Evolutionary conservation across 208 protist genomes (phyloP), one percentile per base, ranked within the genome.

Genomic region (Crithidia brevicula): DNA sequence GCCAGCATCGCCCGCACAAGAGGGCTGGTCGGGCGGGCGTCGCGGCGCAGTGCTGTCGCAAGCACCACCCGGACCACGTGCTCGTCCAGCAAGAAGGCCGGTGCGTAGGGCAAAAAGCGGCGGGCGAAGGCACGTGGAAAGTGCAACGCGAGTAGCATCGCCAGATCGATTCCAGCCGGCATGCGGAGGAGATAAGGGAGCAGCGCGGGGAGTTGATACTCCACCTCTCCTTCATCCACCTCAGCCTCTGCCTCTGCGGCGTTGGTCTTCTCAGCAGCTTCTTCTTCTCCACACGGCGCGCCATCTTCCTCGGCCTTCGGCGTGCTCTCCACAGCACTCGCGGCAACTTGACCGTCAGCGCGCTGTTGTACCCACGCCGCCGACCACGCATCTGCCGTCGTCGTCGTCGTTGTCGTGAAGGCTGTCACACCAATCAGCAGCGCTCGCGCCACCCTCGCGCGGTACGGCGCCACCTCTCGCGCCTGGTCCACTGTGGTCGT

Each of bases 181-280:
- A 45, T 79, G 22, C 70, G 64, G 22, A 94, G 70, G 0, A 91
- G 65, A 52, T 94, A 94, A 0, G 89, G 89, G n/a, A 94, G 68
- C 50, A 92, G 68, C 28, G 83, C 70, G 2, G 83, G 83, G 13
- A 92, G 66, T 49, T 85, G 80, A 34, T 53, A 47, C 34, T 65
- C 61, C 9, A 52, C 61, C 4, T 74, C 54, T 1, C 9, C 69
- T 8, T 67, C 81, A 4, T 73, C 81, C n/a, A 43, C 77, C 33
- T 45, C 33, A 5, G 8, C 9, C 52, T 28, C n/a, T 10, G 9
- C 20, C 15, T 33, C 42, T 25, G 42, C 56, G 16, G 18, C 42
- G 3, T 40, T 13, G 15, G 8, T 40, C 36, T 40, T 40, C 36
- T 40, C 36, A 40, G 36, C 36, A 0, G 36, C 36, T 16, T n/a